Conservation (phyloP, 257 asterid species). For the Parsonsia alboflavescens region DNA sequence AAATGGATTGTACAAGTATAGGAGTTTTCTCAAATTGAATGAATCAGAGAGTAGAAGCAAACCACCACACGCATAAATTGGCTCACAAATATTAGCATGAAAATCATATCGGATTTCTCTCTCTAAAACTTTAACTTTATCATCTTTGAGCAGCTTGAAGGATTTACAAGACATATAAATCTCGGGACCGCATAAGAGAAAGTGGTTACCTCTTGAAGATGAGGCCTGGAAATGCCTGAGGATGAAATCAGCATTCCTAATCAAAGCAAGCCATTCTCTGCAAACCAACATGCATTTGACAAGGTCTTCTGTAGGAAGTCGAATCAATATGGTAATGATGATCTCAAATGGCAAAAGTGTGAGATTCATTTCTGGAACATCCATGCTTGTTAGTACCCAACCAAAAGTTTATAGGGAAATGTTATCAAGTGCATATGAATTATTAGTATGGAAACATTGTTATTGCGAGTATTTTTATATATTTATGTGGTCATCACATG, state of each 20-base stretch:
- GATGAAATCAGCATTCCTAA: conserved; percentile 9
- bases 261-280: conserved; percentile 4
- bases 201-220: conserved; percentile 11
- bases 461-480: too few relatives aligned
- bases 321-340: not conserved
- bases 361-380: not conserved
- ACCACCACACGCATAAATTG: not conserved
- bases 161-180: not conserved
- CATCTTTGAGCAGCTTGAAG: not conserved
- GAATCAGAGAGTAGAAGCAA: conserved; percentile 7
- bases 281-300: not conserved
- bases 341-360: conserved; percentile 11
- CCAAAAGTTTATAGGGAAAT: not conserved
- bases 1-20: conserved; percentile 20
- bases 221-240: not conserved
- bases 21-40: not conserved
- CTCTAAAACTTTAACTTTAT: not conserved
- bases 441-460: too few relatives aligned
- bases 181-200: not conserved
- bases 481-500: too few relatives aligned
- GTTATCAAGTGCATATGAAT: too few relatives aligned
- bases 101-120: not conserved
- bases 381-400: not conserved
- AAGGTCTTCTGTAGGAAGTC: conserved; percentile 12
- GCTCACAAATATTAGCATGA: too few relatives aligned